A percentile compares a stretch with the other conserved stretches of the same genome.
These are phyloP conservation scores for Aaosphaeria arxii DNA, from an alignment of 2,329 filamentous ascomycete genomes.

Conservation along the genomic window DNA sequence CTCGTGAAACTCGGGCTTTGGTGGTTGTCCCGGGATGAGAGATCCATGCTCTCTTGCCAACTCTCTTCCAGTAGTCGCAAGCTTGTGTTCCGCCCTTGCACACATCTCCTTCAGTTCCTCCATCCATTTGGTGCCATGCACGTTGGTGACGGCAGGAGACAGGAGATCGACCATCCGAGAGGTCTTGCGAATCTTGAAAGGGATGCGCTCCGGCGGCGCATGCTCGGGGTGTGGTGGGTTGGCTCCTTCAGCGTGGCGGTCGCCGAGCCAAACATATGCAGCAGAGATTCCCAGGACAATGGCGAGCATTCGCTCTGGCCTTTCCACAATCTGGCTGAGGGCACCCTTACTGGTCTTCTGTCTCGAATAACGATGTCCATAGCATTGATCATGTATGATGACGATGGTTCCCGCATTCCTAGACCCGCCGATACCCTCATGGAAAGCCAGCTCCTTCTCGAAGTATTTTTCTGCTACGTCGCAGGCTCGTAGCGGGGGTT, in stretches of 20 bases:
- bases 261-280: slow-evolving; percentile 88
- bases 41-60: slow-evolving; percentile 54
- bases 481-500: slow-evolving; percentile 48
- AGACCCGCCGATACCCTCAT: slow-evolving; percentile 46
- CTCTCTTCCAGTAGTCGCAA: slow-evolving; percentile 76
- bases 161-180: slow-evolving; percentile 66
- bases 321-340: slow-evolving; percentile 82
- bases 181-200: slow-evolving; percentile 85
- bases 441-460: slow-evolving; percentile 62
- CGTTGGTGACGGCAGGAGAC: slow-evolving; percentile 78
- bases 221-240: slow-evolving; percentile 65
- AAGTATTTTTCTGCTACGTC: slow-evolving; percentile 68
- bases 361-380: slow-evolving; percentile 87
- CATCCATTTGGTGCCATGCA: slow-evolving; percentile 94
- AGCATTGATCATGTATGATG: slow-evolving; percentile 88
- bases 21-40: slow-evolving; percentile 41
- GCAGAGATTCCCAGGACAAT: slow-evolving; percentile 76
- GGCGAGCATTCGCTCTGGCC: slow-evolving; percentile 86
- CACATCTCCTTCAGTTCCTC: slow-evolving; percentile 85
- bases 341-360: slow-evolving; percentile 70
- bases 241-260: slow-evolving; percentile 68
- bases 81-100: slow-evolving; percentile 70
- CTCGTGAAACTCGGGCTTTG: slow-evolving; percentile 70
- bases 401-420: slow-evolving; percentile 66
- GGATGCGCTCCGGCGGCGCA: slow-evolving; percentile 60